A percentile compares a stretch with the other conserved stretches of the same genome.
phyloP scores from a whole-genome alignment of 305 asterid genomes.

The Solanum hybrid region DNA sequence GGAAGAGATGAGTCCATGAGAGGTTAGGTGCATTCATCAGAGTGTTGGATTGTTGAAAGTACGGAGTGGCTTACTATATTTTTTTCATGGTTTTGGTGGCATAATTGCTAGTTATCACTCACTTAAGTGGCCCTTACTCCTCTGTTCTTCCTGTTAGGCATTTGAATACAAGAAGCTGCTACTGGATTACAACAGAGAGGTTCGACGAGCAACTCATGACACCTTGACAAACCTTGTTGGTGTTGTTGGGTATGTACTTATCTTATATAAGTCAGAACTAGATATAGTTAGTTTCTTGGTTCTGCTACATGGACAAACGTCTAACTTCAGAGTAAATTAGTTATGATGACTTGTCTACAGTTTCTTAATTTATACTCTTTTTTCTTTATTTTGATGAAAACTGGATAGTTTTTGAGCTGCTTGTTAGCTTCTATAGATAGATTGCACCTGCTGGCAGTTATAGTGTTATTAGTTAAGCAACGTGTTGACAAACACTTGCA shows the following conservation, averaged over 20 bases:
- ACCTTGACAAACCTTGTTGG: conserved; percentile 77
- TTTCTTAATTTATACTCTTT: neutral
- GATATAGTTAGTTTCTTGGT: neutral
- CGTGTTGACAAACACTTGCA: neutral
- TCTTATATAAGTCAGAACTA: neutral
- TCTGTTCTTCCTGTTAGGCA: conserved; percentile 36
- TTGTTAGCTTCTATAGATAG: conserved; percentile 1
- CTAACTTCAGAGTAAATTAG: neutral
- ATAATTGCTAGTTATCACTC: neutral
- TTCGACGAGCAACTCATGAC: conserved; percentile 92
- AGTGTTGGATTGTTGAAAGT: neutral
- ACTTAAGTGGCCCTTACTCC: conserved; percentile 3
- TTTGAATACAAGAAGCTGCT: conserved; percentile 93
- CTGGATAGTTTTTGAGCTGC: neutral
- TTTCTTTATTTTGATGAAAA: neutral
- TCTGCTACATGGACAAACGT: neutral
- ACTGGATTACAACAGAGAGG: conserved; percentile 90
- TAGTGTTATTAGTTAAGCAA: neutral
- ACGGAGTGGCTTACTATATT: neutral
- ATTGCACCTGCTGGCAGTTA: neutral
- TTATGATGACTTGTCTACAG: neutral
- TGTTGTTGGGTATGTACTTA: conserved; percentile 58
- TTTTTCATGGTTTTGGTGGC: neutral
- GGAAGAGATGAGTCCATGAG: neutral
- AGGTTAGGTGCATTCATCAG: neutral